These are phyloP conservation scores for Cicer yamashitae DNA, from an alignment of 306 rosid species.

Conservation along the genomic window DNA sequence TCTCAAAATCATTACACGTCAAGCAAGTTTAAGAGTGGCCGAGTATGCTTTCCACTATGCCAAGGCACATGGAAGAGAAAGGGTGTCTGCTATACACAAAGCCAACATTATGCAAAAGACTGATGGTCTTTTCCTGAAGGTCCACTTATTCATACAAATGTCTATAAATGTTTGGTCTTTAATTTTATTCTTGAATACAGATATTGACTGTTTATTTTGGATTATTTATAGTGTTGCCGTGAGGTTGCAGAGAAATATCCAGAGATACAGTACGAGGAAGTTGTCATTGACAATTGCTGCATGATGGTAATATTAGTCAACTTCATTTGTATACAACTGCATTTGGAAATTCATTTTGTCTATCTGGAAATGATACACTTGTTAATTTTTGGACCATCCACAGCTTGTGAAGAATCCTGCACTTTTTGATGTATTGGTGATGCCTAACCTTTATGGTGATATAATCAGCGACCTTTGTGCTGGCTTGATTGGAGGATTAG, in stretches of 20 bases:
- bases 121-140: conserved; percentile 86
- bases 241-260: conserved; percentile 99
- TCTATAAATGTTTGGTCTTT: not conserved
- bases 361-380: conserved; percentile 23
- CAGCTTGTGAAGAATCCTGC: conserved; percentile 99
- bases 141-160: conserved; percentile 15
- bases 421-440: conserved; percentile 93
- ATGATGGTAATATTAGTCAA: conserved; percentile 76
- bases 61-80: conserved; percentile 87
- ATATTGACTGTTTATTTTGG: conserved; percentile 27
- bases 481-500: conserved; percentile 94
- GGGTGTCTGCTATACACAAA: conserved; percentile 98
- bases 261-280: conserved; percentile 92
- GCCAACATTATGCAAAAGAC: conserved; percentile 99
- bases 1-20: conserved; percentile 96
- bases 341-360: conserved; percentile 31
- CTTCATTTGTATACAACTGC: conserved; percentile 32
- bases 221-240: conserved; percentile 83
- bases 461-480: conserved; percentile 99
- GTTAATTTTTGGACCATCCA: conserved; percentile 33
- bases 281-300: conserved; percentile 97
- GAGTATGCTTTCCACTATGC: conserved; percentile 99
- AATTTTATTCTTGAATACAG: conserved; percentile 18
- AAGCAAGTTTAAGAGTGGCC: conserved; percentile 97
- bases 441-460: conserved; percentile 99